These are phyloP conservation scores for Pestalotiopsis sp. DNA, from an alignment of 2,329 filamentous ascomycete species.

Conservation along the genomic window DNA sequence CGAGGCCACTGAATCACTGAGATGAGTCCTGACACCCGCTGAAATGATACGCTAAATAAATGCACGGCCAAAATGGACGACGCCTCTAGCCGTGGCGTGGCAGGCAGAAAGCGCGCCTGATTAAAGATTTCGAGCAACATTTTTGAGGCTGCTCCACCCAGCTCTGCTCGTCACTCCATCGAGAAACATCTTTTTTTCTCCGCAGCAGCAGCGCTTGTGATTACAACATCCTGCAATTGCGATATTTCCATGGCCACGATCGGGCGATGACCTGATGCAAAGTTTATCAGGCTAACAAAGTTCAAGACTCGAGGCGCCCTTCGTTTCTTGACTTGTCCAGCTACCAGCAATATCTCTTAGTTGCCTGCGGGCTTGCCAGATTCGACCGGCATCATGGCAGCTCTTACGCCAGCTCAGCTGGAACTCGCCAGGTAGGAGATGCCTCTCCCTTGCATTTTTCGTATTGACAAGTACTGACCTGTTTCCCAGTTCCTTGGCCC, in stretches of 20 bases:
- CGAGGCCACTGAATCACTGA: background rate
- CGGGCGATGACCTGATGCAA: constrained; percentile 3
- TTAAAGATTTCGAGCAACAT: background rate
- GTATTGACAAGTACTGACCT: constrained; percentile 16
- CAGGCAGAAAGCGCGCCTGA: background rate
- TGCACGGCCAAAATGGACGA: background rate
- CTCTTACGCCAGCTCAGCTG: constrained; percentile 53
- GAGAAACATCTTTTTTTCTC: background rate
- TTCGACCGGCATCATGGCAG: constrained; percentile 26
- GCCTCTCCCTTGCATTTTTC: background rate
- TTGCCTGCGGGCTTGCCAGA: background rate
- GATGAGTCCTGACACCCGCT: too few relatives aligned
- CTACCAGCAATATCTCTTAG: background rate
- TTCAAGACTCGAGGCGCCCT: constrained; percentile 5
- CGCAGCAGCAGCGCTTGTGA: background rate
- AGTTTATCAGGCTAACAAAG: background rate
- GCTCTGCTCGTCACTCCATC: background rate
- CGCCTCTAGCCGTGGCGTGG: background rate
- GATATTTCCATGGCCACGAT: background rate
- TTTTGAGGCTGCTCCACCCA: background rate
- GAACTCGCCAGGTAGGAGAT: constrained; percentile 58
- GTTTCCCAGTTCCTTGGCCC: constrained; percentile 66
- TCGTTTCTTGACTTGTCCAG: background rate
- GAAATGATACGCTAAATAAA: background rate
- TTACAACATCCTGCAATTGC: background rate